Conservation (phyloP, 169 alveolate species). For the Cryptosporidium canis region DNA sequence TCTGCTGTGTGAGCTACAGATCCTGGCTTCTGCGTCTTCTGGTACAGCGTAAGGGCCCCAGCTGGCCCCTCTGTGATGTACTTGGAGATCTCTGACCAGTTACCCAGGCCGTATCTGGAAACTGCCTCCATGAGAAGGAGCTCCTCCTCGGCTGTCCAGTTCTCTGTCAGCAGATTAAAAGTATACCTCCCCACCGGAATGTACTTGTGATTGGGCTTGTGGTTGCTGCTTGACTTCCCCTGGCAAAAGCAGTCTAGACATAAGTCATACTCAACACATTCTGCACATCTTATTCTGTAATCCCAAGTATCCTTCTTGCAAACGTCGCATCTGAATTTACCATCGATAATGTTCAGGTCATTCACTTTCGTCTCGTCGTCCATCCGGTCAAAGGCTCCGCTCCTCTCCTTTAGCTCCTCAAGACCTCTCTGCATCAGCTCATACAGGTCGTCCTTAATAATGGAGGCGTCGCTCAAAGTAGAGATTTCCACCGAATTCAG, state of each 20-base stretch:
- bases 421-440: conserved; percentile 13
- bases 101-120: conserved; percentile 90
- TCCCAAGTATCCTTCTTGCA: conserved; percentile 72
- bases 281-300: conserved; percentile 88
- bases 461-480: conserved; percentile 23
- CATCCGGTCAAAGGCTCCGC: neutral
- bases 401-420: conserved; percentile 1
- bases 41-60: conserved; percentile 42
- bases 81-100: conserved; percentile 81
- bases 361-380: neutral
- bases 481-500: conserved; percentile 46
- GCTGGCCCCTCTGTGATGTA: conserved; percentile 70
- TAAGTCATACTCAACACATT: conserved; percentile 87
- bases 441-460: conserved; percentile 34
- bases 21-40: conserved; percentile 54
- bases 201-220: conserved; percentile 84
- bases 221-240: conserved; percentile 85
- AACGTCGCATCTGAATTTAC: conserved; percentile 67
- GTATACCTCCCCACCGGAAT: conserved; percentile 89
- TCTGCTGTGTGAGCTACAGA: conserved; percentile 75
- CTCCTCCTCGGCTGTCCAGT: conserved; percentile 93
- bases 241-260: conserved; percentile 88
- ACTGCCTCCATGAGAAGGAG: conserved; percentile 88
- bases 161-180: conserved; percentile 82
- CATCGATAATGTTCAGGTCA: conserved; percentile 60